Evolutionary conservation across 2,329 filamentous ascomycete genomes (phyloP).

Genomic region (Colletotrichum lentis): DNA sequence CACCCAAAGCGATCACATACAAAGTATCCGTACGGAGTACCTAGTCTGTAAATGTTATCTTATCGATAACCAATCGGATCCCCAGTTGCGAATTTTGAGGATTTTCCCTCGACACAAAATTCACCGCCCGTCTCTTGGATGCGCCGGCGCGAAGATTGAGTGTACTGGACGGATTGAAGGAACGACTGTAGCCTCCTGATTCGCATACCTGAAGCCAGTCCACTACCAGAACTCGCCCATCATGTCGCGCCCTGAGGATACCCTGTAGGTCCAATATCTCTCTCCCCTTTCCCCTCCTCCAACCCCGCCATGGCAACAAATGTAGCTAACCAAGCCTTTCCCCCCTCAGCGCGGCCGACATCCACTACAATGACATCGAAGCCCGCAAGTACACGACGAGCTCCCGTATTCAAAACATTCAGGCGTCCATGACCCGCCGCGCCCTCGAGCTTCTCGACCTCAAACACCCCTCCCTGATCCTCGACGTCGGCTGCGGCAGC

Average conservation of each 20-base stretch:
- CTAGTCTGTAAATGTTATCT: too few relatives aligned
- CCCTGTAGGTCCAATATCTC: slow-evolving; percentile 67
- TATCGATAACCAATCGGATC: slow-evolving; percentile 34
- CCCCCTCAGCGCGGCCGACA: slow-evolving; percentile 79
- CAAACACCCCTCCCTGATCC: slow-evolving; percentile 80
- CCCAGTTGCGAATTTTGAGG: slow-evolving; percentile 33
- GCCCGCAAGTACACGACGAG: slow-evolving; percentile 97
- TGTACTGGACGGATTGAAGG: background rate
- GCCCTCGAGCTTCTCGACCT: slow-evolving; percentile 92
- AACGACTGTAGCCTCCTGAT: background rate
- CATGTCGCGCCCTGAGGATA: slow-evolving; percentile 98
- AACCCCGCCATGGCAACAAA: slow-evolving; percentile 20
- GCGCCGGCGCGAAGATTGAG: slow-evolving; percentile 23
- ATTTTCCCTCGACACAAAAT: slow-evolving; percentile 33
- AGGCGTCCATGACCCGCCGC: slow-evolving; percentile 91
- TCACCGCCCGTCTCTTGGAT: slow-evolving; percentile 29
- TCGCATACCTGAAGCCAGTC: background rate
- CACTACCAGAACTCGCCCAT: slow-evolving; percentile 45
- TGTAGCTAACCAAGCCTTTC: slow-evolving; percentile 16
- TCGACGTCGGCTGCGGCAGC: slow-evolving; percentile 96
- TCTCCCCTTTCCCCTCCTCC: slow-evolving; percentile 37
- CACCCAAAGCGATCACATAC: background rate
- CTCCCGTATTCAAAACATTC: slow-evolving; percentile 94
- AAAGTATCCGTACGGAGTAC: too few relatives aligned
- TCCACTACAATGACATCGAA: slow-evolving; percentile 96